Conservation (phyloP, 129 eudicot genomes). For the Heracleum sosnowskyi region DNA sequence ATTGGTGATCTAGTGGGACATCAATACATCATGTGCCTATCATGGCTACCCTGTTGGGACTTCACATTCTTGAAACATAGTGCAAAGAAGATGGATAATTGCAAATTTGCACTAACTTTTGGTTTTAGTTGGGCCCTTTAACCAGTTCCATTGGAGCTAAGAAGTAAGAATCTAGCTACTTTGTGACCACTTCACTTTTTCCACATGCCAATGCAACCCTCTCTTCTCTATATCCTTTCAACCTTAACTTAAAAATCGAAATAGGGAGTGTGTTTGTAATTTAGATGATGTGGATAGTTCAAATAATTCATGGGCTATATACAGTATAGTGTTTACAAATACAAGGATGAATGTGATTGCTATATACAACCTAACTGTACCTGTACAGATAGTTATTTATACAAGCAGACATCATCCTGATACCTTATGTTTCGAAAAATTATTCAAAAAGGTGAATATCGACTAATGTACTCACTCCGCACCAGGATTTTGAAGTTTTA, state of each 20-base stretch:
- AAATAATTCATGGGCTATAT: background rate
- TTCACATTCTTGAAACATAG: slow-evolving; percentile 38
- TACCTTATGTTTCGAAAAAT: background rate
- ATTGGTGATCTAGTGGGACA: slow-evolving; percentile 26
- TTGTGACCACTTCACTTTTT: slow-evolving; percentile 34
- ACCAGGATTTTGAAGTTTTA: background rate
- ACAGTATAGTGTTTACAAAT: background rate
- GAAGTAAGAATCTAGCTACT: slow-evolving; percentile 31
- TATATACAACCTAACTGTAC: no score
- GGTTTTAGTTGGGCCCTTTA: slow-evolving; percentile 2
- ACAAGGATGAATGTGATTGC: no score
- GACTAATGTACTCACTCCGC: background rate
- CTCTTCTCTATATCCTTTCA: background rate
- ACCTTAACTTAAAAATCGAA: background rate
- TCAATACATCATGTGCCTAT: slow-evolving; percentile 33
- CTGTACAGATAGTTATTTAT: no score
- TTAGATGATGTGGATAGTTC: background rate
- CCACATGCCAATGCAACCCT: slow-evolving; percentile 45
- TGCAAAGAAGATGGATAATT: slow-evolving; percentile 16
- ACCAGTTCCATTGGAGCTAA: background rate
- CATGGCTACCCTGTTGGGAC: slow-evolving; percentile 27
- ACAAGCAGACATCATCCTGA: background rate
- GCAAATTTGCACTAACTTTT: slow-evolving; percentile 23
- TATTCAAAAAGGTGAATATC: background rate
- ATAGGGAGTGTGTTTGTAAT: background rate